These are phyloP conservation scores for Dacryopinax primogenitus DNA, from an alignment of 768 basidiomycete genomes.

Conservation along the genomic window DNA sequence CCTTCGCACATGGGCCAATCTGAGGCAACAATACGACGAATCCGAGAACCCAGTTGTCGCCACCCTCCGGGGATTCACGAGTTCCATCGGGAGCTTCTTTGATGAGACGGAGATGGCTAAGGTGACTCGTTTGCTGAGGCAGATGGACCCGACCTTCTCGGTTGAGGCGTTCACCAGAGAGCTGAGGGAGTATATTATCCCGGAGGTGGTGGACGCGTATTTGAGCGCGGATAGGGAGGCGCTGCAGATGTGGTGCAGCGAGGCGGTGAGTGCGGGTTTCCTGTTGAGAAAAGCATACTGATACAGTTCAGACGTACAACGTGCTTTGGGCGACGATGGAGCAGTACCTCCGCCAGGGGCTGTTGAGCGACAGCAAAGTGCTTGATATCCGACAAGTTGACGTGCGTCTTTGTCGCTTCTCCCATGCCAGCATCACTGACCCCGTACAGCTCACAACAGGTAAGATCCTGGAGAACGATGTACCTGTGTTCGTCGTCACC, in stretches of 20 bases:
- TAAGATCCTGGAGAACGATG: constrained; percentile 70
- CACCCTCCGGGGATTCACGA: constrained; percentile 67
- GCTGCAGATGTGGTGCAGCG: constrained; percentile 82
- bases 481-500: constrained; percentile 82
- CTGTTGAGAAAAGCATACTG: background rate
- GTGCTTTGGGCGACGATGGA: constrained; percentile 99
- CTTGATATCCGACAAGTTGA: constrained; percentile 97
- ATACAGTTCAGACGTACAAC: constrained; percentile 63
- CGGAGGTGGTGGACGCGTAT: constrained; percentile 95
- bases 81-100: constrained; percentile 77
- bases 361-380: constrained; percentile 84
- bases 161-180: constrained; percentile 81
- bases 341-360: constrained; percentile 77
- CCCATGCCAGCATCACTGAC: background rate
- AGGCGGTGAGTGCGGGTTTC: constrained; percentile 53
- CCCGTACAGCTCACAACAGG: constrained; percentile 55
- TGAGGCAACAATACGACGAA: constrained; percentile 70
- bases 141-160: constrained; percentile 77
- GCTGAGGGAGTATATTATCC: constrained; percentile 89
- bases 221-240: constrained; percentile 78
- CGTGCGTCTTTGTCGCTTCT: constrained; percentile 36
- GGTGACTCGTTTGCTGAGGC: constrained; percentile 73
- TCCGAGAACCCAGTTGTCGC: constrained; percentile 84
- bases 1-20: constrained; percentile 42
- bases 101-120: constrained; percentile 99